These are phyloP conservation scores for Pseudogymnoascus destructans DNA, from an alignment of 2,329 filamentous ascomycete species.

Conservation along the genomic window DNA sequence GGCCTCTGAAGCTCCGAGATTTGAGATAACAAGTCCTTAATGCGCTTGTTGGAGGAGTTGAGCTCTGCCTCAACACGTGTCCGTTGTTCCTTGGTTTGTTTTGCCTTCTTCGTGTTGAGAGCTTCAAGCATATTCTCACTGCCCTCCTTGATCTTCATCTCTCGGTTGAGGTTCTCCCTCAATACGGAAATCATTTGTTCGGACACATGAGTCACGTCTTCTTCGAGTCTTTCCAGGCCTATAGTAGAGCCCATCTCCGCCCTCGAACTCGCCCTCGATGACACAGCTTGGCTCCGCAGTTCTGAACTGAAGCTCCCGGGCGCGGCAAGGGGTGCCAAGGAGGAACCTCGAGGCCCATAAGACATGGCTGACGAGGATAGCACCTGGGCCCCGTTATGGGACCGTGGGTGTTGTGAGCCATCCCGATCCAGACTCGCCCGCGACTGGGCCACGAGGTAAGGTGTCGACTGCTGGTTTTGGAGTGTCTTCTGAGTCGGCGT, in stretches of 20 bases:
- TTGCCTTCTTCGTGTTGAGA: slow-evolving; percentile 84
- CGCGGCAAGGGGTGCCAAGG: slow-evolving; percentile 55
- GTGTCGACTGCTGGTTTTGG: slow-evolving; percentile 31
- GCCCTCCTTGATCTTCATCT: slow-evolving; percentile 94
- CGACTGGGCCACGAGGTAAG: slow-evolving; percentile 28
- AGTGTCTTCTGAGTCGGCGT: slow-evolving; percentile 42
- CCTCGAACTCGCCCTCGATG: slow-evolving; percentile 48
- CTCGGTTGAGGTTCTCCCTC: slow-evolving; percentile 78
- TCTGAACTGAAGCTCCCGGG: slow-evolving; percentile 86
- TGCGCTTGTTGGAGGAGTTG: slow-evolving; percentile 68
- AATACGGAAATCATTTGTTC: slow-evolving; percentile 66
- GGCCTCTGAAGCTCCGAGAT: slow-evolving; percentile 46
- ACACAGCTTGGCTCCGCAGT: slow-evolving; percentile 54
- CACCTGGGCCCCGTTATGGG: slow-evolving; percentile 35
- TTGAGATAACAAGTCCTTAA: slow-evolving; percentile 45
- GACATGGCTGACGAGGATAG: slow-evolving; percentile 42
- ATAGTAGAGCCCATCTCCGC: slow-evolving; percentile 38
- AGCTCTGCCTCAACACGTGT: slow-evolving; percentile 74
- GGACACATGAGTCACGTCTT: slow-evolving; percentile 44
- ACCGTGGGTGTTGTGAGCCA: slow-evolving; percentile 36
- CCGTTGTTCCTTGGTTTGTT: slow-evolving; percentile 81
- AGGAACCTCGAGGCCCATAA: slow-evolving; percentile 53
- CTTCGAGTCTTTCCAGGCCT: slow-evolving; percentile 45
- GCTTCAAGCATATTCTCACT: slow-evolving; percentile 97
- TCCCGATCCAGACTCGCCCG: slow-evolving; percentile 44